Percentiles rank a stretch among this genome's conserved stretches.
These are phyloP conservation scores for Entomortierella lignicola DNA, from an alignment of 192 early-diverging fungal species.

Conservation along the genomic window DNA sequence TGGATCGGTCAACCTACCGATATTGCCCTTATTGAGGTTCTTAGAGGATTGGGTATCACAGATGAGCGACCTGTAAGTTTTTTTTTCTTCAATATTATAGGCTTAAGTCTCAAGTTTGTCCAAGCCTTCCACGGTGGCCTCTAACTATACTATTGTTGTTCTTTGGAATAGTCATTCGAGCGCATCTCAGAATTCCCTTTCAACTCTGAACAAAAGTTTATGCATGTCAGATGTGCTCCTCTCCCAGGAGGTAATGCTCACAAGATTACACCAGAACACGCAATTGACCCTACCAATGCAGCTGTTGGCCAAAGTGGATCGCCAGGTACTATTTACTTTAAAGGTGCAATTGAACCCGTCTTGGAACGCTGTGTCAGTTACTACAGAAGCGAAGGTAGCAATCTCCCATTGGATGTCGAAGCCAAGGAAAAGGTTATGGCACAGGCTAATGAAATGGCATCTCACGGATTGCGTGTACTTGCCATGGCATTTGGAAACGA, in stretches of 20 bases:
- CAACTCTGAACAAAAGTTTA: conserved; percentile 93
- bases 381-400: conserved; percentile 62
- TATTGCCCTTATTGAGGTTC: conserved; percentile 87
- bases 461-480: conserved; percentile 88
- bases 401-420: conserved; percentile 64
- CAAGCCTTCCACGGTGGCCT: too few species aligned
- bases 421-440: conserved; percentile 68
- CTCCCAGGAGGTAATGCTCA: conserved; percentile 34
- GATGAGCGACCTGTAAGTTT: conserved; percentile 80
- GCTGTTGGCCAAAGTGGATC: conserved; percentile 52
- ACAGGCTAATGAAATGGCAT: conserved; percentile 76
- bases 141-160: not conserved
- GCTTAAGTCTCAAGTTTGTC: not conserved
- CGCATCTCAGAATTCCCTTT: conserved; percentile 89
- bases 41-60: conserved; percentile 62
- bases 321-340: conserved; percentile 66
- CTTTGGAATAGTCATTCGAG: conserved; percentile 53
- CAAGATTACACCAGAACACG: conserved; percentile 42
- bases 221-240: conserved; percentile 77
- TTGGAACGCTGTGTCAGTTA: conserved; percentile 78
- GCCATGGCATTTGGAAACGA: conserved; percentile 80
- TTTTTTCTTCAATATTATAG: not conserved
- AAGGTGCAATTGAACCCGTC: conserved; percentile 89
- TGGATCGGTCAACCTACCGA: conserved; percentile 94
- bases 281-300: conserved; percentile 46